phyloP scores from a whole-genome alignment of 2,329 filamentous ascomycete species.

The Aspergillus caelatus region DNA sequence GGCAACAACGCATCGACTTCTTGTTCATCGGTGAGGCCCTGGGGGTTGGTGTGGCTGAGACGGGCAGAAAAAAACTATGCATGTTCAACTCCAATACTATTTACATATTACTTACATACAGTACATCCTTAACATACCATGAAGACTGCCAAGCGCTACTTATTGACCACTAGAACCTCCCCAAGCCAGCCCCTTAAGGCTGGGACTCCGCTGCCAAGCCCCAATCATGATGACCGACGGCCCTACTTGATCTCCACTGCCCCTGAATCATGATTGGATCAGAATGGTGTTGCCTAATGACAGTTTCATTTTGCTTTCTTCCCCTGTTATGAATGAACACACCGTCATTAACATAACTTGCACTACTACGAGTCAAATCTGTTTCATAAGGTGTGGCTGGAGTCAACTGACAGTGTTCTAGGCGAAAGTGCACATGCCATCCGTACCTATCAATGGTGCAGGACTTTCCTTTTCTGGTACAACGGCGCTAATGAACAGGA shows the following conservation, averaged over 20 bases:
- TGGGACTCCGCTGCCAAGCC: not conserved
- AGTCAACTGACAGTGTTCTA: no score
- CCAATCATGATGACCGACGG: not conserved
- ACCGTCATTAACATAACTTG: not conserved
- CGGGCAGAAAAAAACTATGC: not conserved
- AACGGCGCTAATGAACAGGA: not conserved
- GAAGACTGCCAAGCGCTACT: not conserved
- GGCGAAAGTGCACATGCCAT: no score
- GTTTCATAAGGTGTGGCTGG: not conserved
- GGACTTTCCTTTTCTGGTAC: not conserved
- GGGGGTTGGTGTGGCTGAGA: not conserved
- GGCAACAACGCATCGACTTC: not conserved
- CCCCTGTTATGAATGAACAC: not conserved
- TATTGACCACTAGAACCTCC: not conserved
- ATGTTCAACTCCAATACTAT: no score
- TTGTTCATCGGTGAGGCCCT: not conserved
- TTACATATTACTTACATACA: no score
- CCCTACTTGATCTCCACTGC: not conserved
- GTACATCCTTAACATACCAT: not conserved
- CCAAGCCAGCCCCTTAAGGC: not conserved
- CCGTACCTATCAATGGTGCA: no score
- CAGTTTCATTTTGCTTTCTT: not conserved
- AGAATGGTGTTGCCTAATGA: constrained; percentile 10
- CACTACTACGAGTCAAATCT: no score
- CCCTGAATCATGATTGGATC: not conserved